Evolutionary conservation across 352 stramenopile genomes (phyloP).

Genomic region (Globisporangium splendens): DNA sequence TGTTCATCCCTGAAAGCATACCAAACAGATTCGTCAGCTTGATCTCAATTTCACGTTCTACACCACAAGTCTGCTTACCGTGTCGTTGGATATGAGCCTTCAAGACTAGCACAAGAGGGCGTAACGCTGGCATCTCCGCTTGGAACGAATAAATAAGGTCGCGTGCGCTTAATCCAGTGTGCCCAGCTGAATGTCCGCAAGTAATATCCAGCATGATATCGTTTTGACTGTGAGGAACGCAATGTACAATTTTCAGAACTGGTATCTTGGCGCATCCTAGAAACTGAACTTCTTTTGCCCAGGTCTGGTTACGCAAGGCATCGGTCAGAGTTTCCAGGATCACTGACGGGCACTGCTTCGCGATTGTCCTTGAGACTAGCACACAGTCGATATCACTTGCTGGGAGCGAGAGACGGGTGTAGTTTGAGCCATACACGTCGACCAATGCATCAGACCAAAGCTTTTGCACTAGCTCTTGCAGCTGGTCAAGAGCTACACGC

Average conservation of each 20-base stretch:
- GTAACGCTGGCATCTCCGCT: conserved; percentile 90
- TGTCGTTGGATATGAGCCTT: conserved; percentile 80
- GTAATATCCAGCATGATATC: conserved; percentile 92
- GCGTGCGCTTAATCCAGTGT: conserved; percentile 92
- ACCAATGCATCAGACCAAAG: conserved; percentile 90
- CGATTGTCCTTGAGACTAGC: conserved; percentile 80
- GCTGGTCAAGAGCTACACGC: conserved; percentile 39
- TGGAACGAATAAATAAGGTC: conserved; percentile 90
- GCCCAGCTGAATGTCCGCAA: conserved; percentile 90
- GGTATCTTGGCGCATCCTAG: conserved; percentile 94
- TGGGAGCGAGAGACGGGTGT: conserved; percentile 93
- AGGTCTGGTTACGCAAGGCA: conserved; percentile 74
- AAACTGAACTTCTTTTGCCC: conserved; percentile 89
- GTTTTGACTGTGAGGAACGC: conserved; percentile 13
- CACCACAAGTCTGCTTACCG: conserved; percentile 23
- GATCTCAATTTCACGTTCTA: neutral
- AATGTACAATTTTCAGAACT: conserved; percentile 92
- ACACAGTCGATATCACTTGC: conserved; percentile 97
- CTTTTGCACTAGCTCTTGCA: conserved; percentile 39
- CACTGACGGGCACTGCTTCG: conserved; percentile 67
- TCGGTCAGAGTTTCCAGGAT: conserved; percentile 89
- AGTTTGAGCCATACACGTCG: conserved; percentile 96
- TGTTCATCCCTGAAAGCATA: conserved; percentile 82
- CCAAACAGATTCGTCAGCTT: neutral
- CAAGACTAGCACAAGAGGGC: conserved; percentile 93